Percentiles rank a stretch among this genome's conserved stretches.
Conservation (phyloP, 768 basidiomycete species). For the Obba rivulosa region DNA sequence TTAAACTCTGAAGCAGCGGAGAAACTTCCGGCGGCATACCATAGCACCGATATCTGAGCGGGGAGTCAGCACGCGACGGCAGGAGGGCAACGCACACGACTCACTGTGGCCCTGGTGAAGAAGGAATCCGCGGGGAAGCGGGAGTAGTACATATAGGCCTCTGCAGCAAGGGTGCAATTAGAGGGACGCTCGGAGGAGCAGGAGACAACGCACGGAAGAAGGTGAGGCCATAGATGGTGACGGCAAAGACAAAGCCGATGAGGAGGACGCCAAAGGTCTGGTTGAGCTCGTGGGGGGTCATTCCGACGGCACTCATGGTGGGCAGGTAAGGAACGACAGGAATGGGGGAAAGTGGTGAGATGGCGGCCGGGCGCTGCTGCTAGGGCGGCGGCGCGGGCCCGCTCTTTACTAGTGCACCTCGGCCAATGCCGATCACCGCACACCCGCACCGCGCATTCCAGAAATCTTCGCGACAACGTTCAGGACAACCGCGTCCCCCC, state of each 20-base stretch:
- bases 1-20: not conserved
- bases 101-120: constrained; percentile 13
- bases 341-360: no score
- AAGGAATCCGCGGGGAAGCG: constrained; percentile 15
- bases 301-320: no score
- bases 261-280: constrained; percentile 20
- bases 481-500: no score
- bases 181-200: not conserved
- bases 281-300: constrained; percentile 8
- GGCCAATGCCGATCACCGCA: no score
- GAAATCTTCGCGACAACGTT: no score
- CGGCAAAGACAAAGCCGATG: constrained; percentile 23
- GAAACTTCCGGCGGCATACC: constrained; percentile 11
- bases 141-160: constrained; percentile 21
- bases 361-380: no score
- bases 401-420: no score
- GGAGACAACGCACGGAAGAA: constrained; percentile 19
- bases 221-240: constrained; percentile 20
- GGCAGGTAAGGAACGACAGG: no score
- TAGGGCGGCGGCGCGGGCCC: no score
- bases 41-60: constrained; percentile 15
- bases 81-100: not conserved
- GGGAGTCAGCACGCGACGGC: not conserved
- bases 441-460: no score
- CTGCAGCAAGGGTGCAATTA: constrained; percentile 2